Evolutionary conservation across 1,284 basidiomycete genomes (phyloP).

Genomic region (Ustilago shanxiensis): DNA sequence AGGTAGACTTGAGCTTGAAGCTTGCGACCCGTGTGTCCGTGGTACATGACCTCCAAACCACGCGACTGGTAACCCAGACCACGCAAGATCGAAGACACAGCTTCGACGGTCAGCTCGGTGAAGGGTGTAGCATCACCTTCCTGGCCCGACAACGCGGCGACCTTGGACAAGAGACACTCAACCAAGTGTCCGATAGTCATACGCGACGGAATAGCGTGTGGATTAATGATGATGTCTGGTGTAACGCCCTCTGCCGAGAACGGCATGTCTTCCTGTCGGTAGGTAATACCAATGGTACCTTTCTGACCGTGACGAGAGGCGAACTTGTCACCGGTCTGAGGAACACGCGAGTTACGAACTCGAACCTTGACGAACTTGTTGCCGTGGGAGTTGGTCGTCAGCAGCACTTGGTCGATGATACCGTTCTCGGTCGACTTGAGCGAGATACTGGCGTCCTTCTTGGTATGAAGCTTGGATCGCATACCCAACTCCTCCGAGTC

Average conservation of each 20-base stretch:
- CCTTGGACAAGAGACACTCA: slow-evolving; percentile 95
- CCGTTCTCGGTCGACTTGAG: slow-evolving; percentile 98
- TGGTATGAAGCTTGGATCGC: slow-evolving; percentile 88
- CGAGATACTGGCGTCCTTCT: slow-evolving; percentile 94
- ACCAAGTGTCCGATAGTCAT: slow-evolving; percentile 99
- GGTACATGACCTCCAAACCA: slow-evolving; percentile 96
- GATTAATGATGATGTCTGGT: slow-evolving; percentile 98
- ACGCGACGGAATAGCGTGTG: slow-evolving; percentile 98
- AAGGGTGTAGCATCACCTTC: slow-evolving; percentile 99
- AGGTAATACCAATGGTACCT: slow-evolving; percentile 98
- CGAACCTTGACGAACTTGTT: slow-evolving; percentile 99
- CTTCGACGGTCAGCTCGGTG: slow-evolving; percentile 96
- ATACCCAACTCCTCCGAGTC: slow-evolving; percentile 98
- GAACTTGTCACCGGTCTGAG: slow-evolving; percentile 99
- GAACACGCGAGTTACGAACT: slow-evolving; percentile 92
- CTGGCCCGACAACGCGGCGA: slow-evolving; percentile 93
- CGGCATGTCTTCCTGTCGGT: slow-evolving; percentile 99
- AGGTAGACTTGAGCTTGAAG: slow-evolving; percentile 98
- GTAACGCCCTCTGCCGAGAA: slow-evolving; percentile 96
- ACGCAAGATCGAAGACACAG: slow-evolving; percentile 70
- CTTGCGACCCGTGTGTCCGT: slow-evolving; percentile 96
- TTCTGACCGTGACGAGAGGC: slow-evolving; percentile 99
- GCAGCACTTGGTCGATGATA: slow-evolving; percentile 95
- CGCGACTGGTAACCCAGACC: slow-evolving; percentile 79
- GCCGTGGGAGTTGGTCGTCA: slow-evolving; percentile 95